Evolutionary conservation across 2,329 filamentous ascomycete genomes (phyloP), one percentile per base, ranked within the genome.

Genomic region (Colletotrichum australisinense): DNA sequence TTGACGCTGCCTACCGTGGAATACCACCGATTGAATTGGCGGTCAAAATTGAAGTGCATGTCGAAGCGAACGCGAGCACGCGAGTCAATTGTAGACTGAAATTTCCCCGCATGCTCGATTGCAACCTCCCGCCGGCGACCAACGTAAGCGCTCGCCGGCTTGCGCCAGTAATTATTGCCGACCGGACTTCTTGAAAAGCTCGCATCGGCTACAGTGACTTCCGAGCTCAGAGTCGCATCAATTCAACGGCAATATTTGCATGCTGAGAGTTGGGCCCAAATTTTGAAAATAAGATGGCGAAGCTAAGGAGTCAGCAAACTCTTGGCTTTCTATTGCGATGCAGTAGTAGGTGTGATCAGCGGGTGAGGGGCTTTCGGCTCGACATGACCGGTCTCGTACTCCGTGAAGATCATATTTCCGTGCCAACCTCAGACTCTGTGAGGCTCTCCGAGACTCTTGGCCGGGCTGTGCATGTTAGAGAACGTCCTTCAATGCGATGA

Each of bases 391-490:
- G 64, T 66, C 56, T 62, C 63, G 63, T 42, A 19, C n/a, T 56
- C 28, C 7, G 46, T 8, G 26, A 11, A 46, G 53, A 60, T 24
- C 56, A 62, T 8, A 12, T 30, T 14, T 56, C 52, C 30, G 68
- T 28, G 59, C 26, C 6, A 59, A 12, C 3, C 14, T 46, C 63
- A 59, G 55, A 60, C 63, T 26, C 7, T n/a, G n/a, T 53, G 56
- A 67, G 55, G 56, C n/a, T 56, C 68, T 71, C 67, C 38, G 56
- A 67, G 55, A 46, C n/a, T 56, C 68, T 71, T 71, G 63, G 68
- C 56, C 11, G 32, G 68, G 68, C 68, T 67, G 68, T 71, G 68
- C 63, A 22, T 71, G 68, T 71, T 11, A 56, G 56, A 67, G 26
- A 28, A 26, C n/a, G 14, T 28, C 63, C 9, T 46, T 11, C 22